Percentiles rank a stretch among this genome's conserved stretches.
Evolutionary conservation across 192 early-diverging fungal species (phyloP).

Genomic region (Podila epigama): DNA sequence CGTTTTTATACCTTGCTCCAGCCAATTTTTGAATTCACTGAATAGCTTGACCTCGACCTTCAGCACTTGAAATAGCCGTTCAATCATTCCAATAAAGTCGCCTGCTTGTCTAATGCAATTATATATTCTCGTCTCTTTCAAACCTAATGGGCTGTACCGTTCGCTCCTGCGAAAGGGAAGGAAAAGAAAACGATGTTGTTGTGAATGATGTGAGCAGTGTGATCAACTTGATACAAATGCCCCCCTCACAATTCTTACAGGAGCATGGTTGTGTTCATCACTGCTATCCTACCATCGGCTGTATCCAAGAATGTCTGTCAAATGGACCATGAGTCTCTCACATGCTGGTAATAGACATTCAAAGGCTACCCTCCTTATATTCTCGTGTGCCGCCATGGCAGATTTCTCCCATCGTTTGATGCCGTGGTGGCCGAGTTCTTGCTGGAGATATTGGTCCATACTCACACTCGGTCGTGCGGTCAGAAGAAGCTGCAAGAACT

Average conservation of each 20-base stretch:
- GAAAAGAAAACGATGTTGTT: not conserved
- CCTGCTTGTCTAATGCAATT: constrained; percentile 29
- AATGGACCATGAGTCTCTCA: constrained; percentile 24
- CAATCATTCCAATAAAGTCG: constrained; percentile 24
- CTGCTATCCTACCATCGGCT: constrained; percentile 42
- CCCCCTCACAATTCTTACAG: no score
- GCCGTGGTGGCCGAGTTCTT: constrained; percentile 27
- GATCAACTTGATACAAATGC: not conserved
- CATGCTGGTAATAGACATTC: constrained; percentile 36
- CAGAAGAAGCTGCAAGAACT: constrained; percentile 31
- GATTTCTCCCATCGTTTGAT: constrained; percentile 30
- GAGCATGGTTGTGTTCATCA: no score
- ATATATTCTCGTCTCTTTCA: constrained; percentile 10
- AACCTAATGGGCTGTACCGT: constrained; percentile 6
- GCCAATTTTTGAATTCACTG: constrained; percentile 38
- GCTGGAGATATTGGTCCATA: constrained; percentile 23
- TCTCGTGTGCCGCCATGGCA: constrained; percentile 19
- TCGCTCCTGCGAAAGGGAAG: constrained; percentile 9
- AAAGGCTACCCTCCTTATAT: constrained; percentile 30
- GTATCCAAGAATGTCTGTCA: constrained; percentile 28
- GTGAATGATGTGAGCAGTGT: not conserved
- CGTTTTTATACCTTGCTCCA: constrained; percentile 17
- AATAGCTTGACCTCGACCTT: constrained; percentile 34
- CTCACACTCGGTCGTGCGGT: constrained; percentile 19
- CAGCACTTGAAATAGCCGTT: constrained; percentile 22